Evolutionary conservation across 163 green algal species (phyloP).

Genomic region (Chlamydomonas reinhardtii): DNA sequence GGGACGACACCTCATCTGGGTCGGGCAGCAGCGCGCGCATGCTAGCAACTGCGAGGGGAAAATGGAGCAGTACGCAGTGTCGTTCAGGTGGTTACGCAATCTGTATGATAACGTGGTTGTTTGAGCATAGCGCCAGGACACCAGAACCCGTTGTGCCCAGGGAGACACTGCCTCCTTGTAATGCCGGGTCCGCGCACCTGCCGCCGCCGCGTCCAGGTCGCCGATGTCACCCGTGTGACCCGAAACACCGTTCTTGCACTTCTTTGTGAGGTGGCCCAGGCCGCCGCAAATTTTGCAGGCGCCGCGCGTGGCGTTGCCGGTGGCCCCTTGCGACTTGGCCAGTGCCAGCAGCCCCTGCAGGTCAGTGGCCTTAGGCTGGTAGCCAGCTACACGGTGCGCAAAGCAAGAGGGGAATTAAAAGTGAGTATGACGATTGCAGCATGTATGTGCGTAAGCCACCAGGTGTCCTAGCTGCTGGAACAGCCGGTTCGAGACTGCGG

Average conservation of each 20-base stretch:
- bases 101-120: too few species aligned
- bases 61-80: too few species aligned
- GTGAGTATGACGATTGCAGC: too few species aligned
- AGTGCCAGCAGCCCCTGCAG: slow-evolving; percentile 78
- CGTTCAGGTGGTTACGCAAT: too few species aligned
- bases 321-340: slow-evolving; percentile 72
- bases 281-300: slow-evolving; percentile 86
- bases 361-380: slow-evolving; percentile 75
- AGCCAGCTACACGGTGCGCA: slow-evolving; percentile 66
- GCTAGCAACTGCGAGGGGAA: slow-evolving; percentile 18
- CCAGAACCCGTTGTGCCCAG: too few species aligned
- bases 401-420: background rate
- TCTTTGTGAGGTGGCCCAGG: slow-evolving; percentile 87
- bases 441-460: too few species aligned
- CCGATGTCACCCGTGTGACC: slow-evolving; percentile 42
- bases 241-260: slow-evolving; percentile 80
- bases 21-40: slow-evolving; percentile 45
- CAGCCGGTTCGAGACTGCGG: too few species aligned
- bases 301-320: slow-evolving; percentile 67
- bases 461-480: too few species aligned
- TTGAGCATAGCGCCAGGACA: too few species aligned
- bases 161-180: too few species aligned
- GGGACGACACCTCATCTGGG: slow-evolving; percentile 33
- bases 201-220: slow-evolving; percentile 36
- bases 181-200: slow-evolving; percentile 8